Percentiles rank a stretch among this genome's conserved stretches.
These are phyloP conservation scores for Aphanomyces cochlioides DNA, from an alignment of 352 stramenopile genomes.

Conservation along the genomic window DNA sequence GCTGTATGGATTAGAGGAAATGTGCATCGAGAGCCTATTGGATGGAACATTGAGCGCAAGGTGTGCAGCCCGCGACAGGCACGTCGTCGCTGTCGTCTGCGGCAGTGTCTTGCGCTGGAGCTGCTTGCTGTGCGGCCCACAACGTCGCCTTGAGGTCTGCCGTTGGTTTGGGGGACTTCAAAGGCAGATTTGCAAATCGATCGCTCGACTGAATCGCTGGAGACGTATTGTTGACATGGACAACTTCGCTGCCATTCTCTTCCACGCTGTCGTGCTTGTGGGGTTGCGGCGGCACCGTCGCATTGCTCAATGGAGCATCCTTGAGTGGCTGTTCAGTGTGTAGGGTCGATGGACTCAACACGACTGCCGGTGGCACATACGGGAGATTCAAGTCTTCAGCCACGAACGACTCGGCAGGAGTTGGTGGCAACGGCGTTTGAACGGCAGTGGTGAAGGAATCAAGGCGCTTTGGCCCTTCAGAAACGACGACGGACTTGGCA, in stretches of 20 bases:
- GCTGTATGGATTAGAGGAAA: too few relatives aligned
- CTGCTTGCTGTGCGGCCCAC: too few relatives aligned
- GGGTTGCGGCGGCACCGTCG: too few relatives aligned
- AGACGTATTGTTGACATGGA: constrained; percentile 15
- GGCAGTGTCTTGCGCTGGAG: too few relatives aligned
- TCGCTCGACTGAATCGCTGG: constrained; percentile 18
- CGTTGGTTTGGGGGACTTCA: neutral
- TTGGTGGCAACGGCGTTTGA: neutral
- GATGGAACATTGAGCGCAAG: too few relatives aligned
- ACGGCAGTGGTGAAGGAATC: constrained; percentile 6
- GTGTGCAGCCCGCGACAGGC: too few relatives aligned
- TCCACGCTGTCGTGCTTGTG: constrained; percentile 24
- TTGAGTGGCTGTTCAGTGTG: too few relatives aligned
- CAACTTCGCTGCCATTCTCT: constrained; percentile 7
- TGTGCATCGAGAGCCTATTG: too few relatives aligned
- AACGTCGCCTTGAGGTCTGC: neutral
- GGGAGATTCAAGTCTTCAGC: neutral
- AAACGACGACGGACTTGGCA: neutral
- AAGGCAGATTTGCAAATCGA: neutral
- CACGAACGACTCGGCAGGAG: neutral
- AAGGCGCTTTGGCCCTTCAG: neutral
- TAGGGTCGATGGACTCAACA: neutral
- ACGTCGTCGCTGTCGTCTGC: too few relatives aligned
- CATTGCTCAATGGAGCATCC: too few relatives aligned
- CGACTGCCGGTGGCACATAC: neutral